Base-by-base conservation (phyloP, 192 early-diverging fungal species). In the Gamsiella multidivaricata region DNA sequence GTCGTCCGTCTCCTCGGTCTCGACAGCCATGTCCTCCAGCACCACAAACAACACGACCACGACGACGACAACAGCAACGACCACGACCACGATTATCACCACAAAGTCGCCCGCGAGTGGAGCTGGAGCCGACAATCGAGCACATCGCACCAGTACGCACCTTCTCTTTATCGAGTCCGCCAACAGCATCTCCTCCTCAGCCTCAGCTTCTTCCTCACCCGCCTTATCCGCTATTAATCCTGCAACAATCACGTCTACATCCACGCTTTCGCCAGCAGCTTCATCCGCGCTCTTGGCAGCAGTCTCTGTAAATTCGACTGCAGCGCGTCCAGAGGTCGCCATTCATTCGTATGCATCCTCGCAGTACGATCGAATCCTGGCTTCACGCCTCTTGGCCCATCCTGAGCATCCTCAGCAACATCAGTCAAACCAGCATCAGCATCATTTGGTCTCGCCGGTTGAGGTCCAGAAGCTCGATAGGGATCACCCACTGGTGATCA, bases 401-500 rank as follows among this genome's bases (percentile, higher is more conserved):
- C n/a, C n/a, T n/a, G n/a, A n/a, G n/a, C n/a, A n/a, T n/a, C n/a
- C n/a, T n/a, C n/a, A 22, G 12, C 53, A 57, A 5, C 23, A 22
- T n/a, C 46, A 36, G 28, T 47, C 12, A 12, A 9, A 5, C 3
- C 46, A 36, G 18, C 60, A 36, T 29, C 3, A 36, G n/a, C 43
- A 62, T 22, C 18, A 10, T 4, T 18, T 18, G n/a, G 5, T n/a
- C 6, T 23, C 54, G 18, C 37, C 55, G 5, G 46, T 50, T 9
- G 67, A 63, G 50, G 32, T 51, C 22, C 47, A 52, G 49, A 52
- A 49, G 0, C 50, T 78, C 31, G 74, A 82, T 45, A 54, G 88
- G 17, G 72, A 91, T 61, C 76, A 91, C 31, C 88, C 89, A 2
- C 53, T 62, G 7, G 87, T 90, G 14, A 88, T 92, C 52, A 25